Evolutionary conservation across 2,329 filamentous ascomycete species (phyloP).

Genomic region (Sporothrix brunneoviolacea): DNA sequence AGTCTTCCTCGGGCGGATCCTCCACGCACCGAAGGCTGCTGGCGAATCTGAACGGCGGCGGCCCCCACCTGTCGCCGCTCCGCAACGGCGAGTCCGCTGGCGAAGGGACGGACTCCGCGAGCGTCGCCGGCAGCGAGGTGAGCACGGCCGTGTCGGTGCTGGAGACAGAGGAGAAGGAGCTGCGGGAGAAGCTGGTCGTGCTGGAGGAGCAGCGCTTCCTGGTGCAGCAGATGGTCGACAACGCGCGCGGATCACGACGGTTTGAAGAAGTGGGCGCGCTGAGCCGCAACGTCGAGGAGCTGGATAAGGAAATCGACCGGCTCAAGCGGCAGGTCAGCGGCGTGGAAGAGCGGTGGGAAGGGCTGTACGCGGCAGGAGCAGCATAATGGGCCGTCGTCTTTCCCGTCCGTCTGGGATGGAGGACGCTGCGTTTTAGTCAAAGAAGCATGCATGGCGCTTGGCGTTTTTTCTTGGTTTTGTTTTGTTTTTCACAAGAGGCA

Average conservation of each 20-base stretch:
- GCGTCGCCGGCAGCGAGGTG: conserved; percentile 40
- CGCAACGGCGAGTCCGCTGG: conserved; percentile 41
- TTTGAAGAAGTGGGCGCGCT: conserved; percentile 84
- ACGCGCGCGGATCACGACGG: conserved; percentile 66
- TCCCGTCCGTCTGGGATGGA: too few species aligned
- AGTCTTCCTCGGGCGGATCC: conserved; percentile 22
- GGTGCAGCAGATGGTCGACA: conserved; percentile 76
- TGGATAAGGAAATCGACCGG: conserved; percentile 68
- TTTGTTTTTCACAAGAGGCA: background rate
- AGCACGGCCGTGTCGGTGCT: conserved; percentile 52
- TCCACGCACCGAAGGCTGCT: conserved; percentile 25
- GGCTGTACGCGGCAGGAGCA: conserved; percentile 35
- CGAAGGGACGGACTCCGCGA: conserved; percentile 42
- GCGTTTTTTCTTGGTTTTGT: background rate
- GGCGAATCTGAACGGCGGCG: conserved; percentile 19
- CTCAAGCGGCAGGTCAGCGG: conserved; percentile 58
- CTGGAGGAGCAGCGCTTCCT: conserved; percentile 89
- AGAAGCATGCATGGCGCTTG: conserved; percentile 8
- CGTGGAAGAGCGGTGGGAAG: conserved; percentile 56
- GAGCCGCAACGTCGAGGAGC: conserved; percentile 71
- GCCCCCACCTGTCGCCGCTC: conserved; percentile 30
- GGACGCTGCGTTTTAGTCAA: background rate
- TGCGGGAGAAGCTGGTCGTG: conserved; percentile 73
- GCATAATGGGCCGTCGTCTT: too few species aligned
- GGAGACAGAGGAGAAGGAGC: conserved; percentile 75